Evolutionary conservation across 1,139 yeast genomes (phyloP), one percentile per base, ranked within the genome.

Genomic region (Arxiozyma slooffiae): DNA sequence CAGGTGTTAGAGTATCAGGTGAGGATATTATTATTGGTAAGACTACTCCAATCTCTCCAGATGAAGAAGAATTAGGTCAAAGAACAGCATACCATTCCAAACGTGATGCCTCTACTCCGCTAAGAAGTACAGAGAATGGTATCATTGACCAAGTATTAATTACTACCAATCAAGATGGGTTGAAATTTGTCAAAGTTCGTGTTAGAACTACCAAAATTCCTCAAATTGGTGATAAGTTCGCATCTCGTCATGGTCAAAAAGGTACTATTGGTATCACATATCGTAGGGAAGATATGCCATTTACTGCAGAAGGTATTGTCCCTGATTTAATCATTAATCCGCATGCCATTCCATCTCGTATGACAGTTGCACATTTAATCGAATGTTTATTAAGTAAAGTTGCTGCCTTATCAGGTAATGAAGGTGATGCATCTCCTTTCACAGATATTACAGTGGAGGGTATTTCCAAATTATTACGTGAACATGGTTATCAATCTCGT

Each of bases 211-310:
- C 99, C 6, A 92, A 92, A 71, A 78, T 90, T 49, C 99, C 99
- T 14, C 99, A 92, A 72, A 92, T 94, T 71, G 99, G 99, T 71
- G 99, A 92, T 72, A 92, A 92, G 72, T 92, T 92, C 72, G 97
- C 98, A 4, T 90, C 97, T 44, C 87, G 98, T 74, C 98, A 92
- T 76, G 99, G 99, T 70, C 99, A 94, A 72, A 92, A 92, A 75
- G 99, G 99, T 84, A 94, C 98, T 26, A 90, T 94, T 70, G 99
- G 99, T 81, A 95, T 92, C 55, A 92, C 98, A 0, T 94, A 92
- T 68, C 81, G 97, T 67, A 94, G 92, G 68, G 99, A 92, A 71
- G 99, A 92, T 69, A 92, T 92, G 97, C 99, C 98, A 36, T 92
- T 94, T 69, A 83, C 95, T n/a, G 77, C 87, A 2, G 94, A 92